These are phyloP conservation scores for Puccinia hordei DNA, from an alignment of 1,284 basidiomycete species.

Conservation along the genomic window DNA sequence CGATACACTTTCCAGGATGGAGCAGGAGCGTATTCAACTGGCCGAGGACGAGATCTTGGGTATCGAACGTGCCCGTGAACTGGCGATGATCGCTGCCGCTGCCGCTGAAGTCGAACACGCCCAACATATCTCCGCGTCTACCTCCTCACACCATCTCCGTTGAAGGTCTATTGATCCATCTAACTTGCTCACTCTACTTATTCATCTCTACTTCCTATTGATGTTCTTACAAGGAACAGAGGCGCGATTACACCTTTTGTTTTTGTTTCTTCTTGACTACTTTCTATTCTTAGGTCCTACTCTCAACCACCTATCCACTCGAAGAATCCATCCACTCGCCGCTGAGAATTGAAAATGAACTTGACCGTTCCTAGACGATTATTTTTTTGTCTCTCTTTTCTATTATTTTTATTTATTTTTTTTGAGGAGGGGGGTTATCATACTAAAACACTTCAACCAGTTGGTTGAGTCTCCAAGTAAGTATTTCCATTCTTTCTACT, in stretches of 20 bases:
- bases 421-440: too few relatives aligned
- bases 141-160: slow-evolving; percentile 1
- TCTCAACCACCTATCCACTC: not conserved
- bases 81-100: slow-evolving; percentile 36
- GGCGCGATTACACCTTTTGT: not conserved
- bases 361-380: not conserved
- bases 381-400: not conserved
- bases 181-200: not conserved
- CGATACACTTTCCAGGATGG: slow-evolving; percentile 5
- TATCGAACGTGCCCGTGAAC: slow-evolving; percentile 26
- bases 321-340: not conserved
- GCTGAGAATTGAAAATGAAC: not conserved
- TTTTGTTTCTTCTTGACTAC: not conserved
- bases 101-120: slow-evolving; percentile 33
- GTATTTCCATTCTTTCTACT: too few relatives aligned
- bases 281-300: not conserved
- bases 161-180: not conserved
- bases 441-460: too few relatives aligned
- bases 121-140: slow-evolving; percentile 13
- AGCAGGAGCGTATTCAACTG: slow-evolving; percentile 29
- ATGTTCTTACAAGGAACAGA: not conserved
- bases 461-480: too few relatives aligned
- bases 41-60: slow-evolving; percentile 37
- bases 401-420: not conserved
- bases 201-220: not conserved